Base-by-base conservation (phyloP, 2,329 filamentous ascomycete genomes). In the Claviceps capensis region DNA sequence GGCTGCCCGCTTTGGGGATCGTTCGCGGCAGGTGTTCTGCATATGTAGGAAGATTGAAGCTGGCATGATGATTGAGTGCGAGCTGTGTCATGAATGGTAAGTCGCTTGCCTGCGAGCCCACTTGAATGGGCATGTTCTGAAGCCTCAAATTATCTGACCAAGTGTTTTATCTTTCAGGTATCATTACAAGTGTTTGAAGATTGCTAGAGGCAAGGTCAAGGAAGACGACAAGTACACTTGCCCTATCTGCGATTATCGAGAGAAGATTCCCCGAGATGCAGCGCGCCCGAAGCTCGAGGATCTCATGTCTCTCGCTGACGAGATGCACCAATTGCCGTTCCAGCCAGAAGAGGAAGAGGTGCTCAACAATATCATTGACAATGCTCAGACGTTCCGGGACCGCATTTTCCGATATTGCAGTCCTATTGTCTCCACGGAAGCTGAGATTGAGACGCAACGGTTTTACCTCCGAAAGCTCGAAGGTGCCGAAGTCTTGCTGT, bases 41-140 rank as follows among this genome's bases (percentile, higher is more conserved):
- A 95, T 98, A 59, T 98, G 93, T 69, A 82, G 93, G 54, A 88
- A 84, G 56, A 81, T 88, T 6, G 93, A 98, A 68, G 89, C 91
- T 40, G 93, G 93, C 49, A 94, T 97, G 85, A 98, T 98, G 93
- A 97, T 98, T 61, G 93, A 98, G 69, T 98, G 93, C 65, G 93
- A 97, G 65, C 76, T 96, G 41, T 98, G 93, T 68, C 91, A 96
- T 62, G 93, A 98, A 72, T 98, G 93, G 93, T 90, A 67, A 73
- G 82, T 73, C 3, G 6, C 34, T 45, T 22, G 11, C 16, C 56
- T 61, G 57, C 62, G 42, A 19, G 9, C 40, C 14, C 36, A 40
- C 14, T 17, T 40, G 16, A 16, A 17, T 16, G 36, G 22, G n/a
- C 19, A 11, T 17, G 44, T 30, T 34, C 43, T 47, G 16, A 14